Percentiles rank a stretch among this genome's conserved stretches.
Conservation (phyloP, 179 eudicot genomes). For the Gypsophila paniculata region DNA sequence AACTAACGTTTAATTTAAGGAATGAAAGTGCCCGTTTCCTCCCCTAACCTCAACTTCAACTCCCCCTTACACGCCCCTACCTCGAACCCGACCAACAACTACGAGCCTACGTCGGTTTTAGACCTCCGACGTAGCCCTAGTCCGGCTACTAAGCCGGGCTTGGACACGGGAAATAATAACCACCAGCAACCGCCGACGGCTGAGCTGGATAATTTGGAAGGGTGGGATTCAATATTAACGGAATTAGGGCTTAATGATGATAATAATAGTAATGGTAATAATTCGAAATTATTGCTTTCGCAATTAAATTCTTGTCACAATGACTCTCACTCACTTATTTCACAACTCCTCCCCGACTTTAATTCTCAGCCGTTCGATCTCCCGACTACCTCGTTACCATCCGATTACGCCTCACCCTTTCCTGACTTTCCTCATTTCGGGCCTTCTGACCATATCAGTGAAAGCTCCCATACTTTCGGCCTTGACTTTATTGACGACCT, state of each 20-base stretch:
- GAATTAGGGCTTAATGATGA: slow-evolving; percentile 78
- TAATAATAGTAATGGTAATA: slow-evolving; percentile 22
- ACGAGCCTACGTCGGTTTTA: slow-evolving; percentile 87
- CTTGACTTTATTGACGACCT: slow-evolving; percentile 70
- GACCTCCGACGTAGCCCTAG: slow-evolving; percentile 72
- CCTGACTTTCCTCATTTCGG: slow-evolving; percentile 33
- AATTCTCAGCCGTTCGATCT: slow-evolving; percentile 39
- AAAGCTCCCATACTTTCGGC: slow-evolving; percentile 22
- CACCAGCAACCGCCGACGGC: slow-evolving; percentile 18
- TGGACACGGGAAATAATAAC: slow-evolving; percentile 11
- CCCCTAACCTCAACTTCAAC: slow-evolving; percentile 17
- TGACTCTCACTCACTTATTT: slow-evolving; percentile 17
- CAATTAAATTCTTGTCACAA: slow-evolving; percentile 25
- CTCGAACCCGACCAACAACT: slow-evolving; percentile 16
- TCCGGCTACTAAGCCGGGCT: slow-evolving; percentile 27
- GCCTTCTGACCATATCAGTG: slow-evolving; percentile 21
- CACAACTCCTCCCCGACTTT: slow-evolving; percentile 43
- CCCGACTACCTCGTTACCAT: slow-evolving; percentile 17
- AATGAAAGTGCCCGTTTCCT: slow-evolving; percentile 72
- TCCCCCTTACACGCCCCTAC: neutral
- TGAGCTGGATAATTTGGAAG: slow-evolving; percentile 55
- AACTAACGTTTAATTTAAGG: slow-evolving; percentile 7
- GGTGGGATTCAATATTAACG: slow-evolving; percentile 71
- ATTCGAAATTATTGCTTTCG: slow-evolving; percentile 29
- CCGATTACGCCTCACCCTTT: slow-evolving; percentile 26